These are phyloP conservation scores for Bassia scoparia DNA, from an alignment of 148 eudicot genomes.

Conservation along the genomic window DNA sequence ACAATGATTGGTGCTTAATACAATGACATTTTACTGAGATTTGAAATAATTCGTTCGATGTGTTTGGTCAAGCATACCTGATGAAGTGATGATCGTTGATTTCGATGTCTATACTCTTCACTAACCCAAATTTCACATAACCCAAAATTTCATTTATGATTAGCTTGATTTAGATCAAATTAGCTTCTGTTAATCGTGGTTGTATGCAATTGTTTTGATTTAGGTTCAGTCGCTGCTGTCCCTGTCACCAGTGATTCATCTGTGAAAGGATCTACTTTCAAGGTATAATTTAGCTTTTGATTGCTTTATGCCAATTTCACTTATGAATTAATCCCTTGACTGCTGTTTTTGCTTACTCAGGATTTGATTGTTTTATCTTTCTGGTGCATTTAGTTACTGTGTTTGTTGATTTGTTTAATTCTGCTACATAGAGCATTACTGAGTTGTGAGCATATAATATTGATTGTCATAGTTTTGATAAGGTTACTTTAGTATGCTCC, in stretches of 20 bases:
- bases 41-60: too few species aligned
- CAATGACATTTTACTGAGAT: too few species aligned
- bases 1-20: too few species aligned
- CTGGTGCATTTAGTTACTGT: neutral
- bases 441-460: neutral
- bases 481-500: too few species aligned
- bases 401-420: neutral
- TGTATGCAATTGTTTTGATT: slow-evolving; percentile 8
- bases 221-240: slow-evolving; percentile 45
- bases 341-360: neutral
- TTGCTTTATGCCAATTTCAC: slow-evolving; percentile 7
- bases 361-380: neutral
- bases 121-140: too few species aligned
- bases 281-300: slow-evolving; percentile 36
- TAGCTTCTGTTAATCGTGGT: neutral
- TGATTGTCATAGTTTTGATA: neutral
- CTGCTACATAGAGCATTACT: too few species aligned
- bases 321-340: neutral
- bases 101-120: too few species aligned
- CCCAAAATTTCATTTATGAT: neutral
- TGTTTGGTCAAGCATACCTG: too few species aligned
- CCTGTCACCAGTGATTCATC: slow-evolving; percentile 43
- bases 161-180: slow-evolving; percentile 7
- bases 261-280: slow-evolving; percentile 40
- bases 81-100: too few species aligned